Evolutionary conservation across 441 rosid species (phyloP).

Genomic region (Pelargonium cotyledonis): DNA sequence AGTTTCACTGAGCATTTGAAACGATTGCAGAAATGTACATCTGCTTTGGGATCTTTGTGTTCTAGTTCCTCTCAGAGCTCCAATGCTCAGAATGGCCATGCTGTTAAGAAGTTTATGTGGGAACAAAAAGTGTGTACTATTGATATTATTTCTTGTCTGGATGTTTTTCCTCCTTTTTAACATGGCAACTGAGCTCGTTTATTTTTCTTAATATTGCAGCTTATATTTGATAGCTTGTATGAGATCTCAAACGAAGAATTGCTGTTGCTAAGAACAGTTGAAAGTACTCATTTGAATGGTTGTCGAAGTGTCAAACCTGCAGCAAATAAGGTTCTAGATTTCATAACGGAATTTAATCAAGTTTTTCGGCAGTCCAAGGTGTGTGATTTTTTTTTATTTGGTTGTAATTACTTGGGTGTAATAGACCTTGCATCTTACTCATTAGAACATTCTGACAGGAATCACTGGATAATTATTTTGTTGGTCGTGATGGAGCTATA

Average conservation of each 20-base stretch:
- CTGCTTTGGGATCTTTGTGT: conserved; percentile 37
- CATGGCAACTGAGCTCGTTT: conserved; percentile 11
- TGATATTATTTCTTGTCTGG: not conserved
- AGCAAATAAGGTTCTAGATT: conserved; percentile 37
- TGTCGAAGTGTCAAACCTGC: conserved; percentile 53
- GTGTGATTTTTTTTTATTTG: conserved; percentile 18
- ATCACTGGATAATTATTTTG: conserved; percentile 50
- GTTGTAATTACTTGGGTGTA: conserved; percentile 7
- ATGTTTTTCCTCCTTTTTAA: conserved; percentile 5
- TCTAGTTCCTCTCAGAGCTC: conserved; percentile 30
- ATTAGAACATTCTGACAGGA: conserved; percentile 40
- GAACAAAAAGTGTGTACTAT: conserved; percentile 59
- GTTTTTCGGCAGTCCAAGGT: conserved; percentile 68
- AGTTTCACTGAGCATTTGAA: conserved; percentile 47
- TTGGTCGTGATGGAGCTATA: conserved; percentile 38
- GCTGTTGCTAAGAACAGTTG: conserved; percentile 55
- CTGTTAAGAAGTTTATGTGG: conserved; percentile 58
- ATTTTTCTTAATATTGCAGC: conserved; percentile 40
- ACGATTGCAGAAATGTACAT: conserved; percentile 39
- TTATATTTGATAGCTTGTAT: conserved; percentile 61
- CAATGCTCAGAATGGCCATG: conserved; percentile 46
- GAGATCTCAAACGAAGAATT: conserved; percentile 56
- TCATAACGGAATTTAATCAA: conserved; percentile 53
- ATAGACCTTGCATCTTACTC: conserved; percentile 25
- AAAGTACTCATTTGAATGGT: conserved; percentile 44